A percentile compares a stretch with the other conserved stretches of the same genome.
phyloP scores from a whole-genome alignment of 495 filamentous ascomycete genomes.

The Rhypophila decipiens region DNA sequence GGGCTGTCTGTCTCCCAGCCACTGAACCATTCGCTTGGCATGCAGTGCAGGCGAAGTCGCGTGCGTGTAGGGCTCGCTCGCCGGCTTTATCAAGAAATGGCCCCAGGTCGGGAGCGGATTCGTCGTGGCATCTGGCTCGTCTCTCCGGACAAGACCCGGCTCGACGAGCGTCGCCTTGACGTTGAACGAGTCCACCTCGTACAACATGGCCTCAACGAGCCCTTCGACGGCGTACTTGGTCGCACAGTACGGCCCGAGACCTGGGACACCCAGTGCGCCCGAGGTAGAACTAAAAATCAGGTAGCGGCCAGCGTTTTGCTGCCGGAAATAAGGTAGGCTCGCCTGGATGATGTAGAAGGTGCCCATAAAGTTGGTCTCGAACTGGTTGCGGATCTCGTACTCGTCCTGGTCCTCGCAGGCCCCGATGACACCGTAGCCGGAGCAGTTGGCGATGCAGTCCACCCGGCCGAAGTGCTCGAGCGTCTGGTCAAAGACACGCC shows the following conservation, averaged over 20 bases:
- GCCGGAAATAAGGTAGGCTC: slow-evolving; percentile 83
- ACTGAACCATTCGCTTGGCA: slow-evolving; percentile 89
- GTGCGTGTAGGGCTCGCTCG: slow-evolving; percentile 73
- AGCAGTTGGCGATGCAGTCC: slow-evolving; percentile 88
- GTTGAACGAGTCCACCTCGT: slow-evolving; percentile 86
- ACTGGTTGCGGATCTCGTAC: slow-evolving; percentile 89
- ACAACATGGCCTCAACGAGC: slow-evolving; percentile 89
- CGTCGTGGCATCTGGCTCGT: slow-evolving; percentile 47
- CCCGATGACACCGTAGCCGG: slow-evolving; percentile 88
- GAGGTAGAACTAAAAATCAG: slow-evolving; percentile 90
- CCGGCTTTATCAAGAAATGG: slow-evolving; percentile 84
- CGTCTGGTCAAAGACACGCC: slow-evolving; percentile 59
- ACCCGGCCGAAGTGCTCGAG: slow-evolving; percentile 71
- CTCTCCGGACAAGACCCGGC: slow-evolving; percentile 77
- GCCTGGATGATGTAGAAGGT: slow-evolving; percentile 88
- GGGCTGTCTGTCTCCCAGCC: slow-evolving; percentile 86
- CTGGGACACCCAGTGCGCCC: slow-evolving; percentile 84
- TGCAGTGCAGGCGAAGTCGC: slow-evolving; percentile 76
- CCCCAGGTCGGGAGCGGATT: slow-evolving; percentile 71
- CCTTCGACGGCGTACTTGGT: slow-evolving; percentile 96
- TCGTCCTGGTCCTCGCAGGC: slow-evolving; percentile 96
- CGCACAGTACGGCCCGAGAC: slow-evolving; percentile 88
- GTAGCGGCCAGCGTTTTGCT: slow-evolving; percentile 67
- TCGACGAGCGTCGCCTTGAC: slow-evolving; percentile 90
- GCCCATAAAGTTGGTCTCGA: slow-evolving; percentile 95